Evolutionary conservation across 305 asterid genomes (phyloP).

Genomic region (Fraxinus ornus): DNA sequence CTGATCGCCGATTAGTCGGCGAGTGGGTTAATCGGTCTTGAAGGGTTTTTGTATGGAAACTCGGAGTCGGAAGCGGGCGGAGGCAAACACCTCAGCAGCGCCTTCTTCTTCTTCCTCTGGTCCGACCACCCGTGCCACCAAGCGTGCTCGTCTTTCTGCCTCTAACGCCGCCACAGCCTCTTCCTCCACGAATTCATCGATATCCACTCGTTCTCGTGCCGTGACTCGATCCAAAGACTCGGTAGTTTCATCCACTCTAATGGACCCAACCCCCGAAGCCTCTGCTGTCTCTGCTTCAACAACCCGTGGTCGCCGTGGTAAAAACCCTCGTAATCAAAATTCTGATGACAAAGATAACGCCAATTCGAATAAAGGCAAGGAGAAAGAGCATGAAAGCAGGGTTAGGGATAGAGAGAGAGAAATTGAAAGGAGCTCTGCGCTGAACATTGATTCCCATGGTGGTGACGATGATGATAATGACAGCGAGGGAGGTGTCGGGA

Average conservation of each 20-base stretch:
- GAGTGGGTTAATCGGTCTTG: constrained; percentile 50
- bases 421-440: constrained; percentile 59
- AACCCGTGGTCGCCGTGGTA: constrained; percentile 84
- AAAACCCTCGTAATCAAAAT: constrained; percentile 52
- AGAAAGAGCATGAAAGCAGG: constrained; percentile 76
- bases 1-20: constrained; percentile 98
- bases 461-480: constrained; percentile 67
- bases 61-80: constrained; percentile 99
- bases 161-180: constrained; percentile 27
- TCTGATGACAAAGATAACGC: constrained; percentile 46
- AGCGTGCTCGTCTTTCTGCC: constrained; percentile 73
- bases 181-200: constrained; percentile 30
- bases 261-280: constrained; percentile 77
- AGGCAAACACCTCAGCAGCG: constrained; percentile 97
- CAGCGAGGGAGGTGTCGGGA: constrained; percentile 87
- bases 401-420: constrained; percentile 58
- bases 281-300: constrained; percentile 74
- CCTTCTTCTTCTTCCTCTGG: constrained; percentile 54
- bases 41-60: constrained; percentile 99
- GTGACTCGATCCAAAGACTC: constrained; percentile 45
- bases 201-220: constrained; percentile 70
- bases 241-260: constrained; percentile 38
- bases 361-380: constrained; percentile 83
- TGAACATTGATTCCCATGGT: constrained; percentile 63
- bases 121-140: constrained; percentile 74